Evolutionary conservation across 805 yeast genomes (phyloP), one percentile per base, ranked within the genome.

Genomic region (Ogataea ramenticola): DNA sequence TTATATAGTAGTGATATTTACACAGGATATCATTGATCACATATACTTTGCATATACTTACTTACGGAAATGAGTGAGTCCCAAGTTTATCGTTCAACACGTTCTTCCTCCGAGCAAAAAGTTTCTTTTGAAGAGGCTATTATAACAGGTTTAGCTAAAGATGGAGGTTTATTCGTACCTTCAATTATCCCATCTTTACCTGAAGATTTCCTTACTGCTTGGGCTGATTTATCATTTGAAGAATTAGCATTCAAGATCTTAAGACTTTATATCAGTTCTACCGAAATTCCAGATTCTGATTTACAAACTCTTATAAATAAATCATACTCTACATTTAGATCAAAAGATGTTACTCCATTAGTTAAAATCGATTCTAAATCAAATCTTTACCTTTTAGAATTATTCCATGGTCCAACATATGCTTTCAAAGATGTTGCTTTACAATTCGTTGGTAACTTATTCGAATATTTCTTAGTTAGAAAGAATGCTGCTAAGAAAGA

Each of bases 361-460:
- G 77, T 71, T 30, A 64, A 65, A 35, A 55, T 66, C 22, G 71
- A 83, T 42, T 75, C 85, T 47, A 57, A 69, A 45, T 70, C 77
- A 40, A 75, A 79, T 46, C 68, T 91, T 48, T 83, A 86, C 61
- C 68, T 93, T 44, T 73, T 93, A 57, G 99, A 93, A 67, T 74
- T 93, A 47, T 93, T 93, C 80, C 99, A 93, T 61, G 99, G 99
- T 32, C 99, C 99, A 51, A 93, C 99, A 4, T 93, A 91, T 60
- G 99, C 99, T 15, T 93, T 93, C 74, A 93, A 93, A 67, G 99
- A 93, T 64, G 99, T 93, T 51, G 99, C 99, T 4, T 75, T 93
- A 60, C 99, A 93, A 66, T 91, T 93, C 65, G 95, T 93, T 40
- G 99, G 99, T 55, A 93, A 93, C 70, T 72, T 93, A 53, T 93